These are phyloP conservation scores for Scytalidium sp. DNA, from an alignment of 2,329 filamentous ascomycete species.

Conservation along the genomic window DNA sequence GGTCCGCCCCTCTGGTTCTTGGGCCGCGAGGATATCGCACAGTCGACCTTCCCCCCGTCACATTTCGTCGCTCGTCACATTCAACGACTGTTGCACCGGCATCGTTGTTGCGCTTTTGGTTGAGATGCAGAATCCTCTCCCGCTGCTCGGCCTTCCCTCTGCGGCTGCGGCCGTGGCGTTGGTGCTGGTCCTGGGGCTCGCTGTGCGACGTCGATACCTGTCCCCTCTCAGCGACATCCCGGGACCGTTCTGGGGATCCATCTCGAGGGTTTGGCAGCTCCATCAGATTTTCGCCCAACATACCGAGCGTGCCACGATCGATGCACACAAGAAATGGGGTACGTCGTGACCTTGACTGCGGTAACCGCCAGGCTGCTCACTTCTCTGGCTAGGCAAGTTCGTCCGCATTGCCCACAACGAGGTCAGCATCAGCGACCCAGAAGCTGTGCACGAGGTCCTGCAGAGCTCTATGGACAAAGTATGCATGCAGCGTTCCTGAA, in stretches of 20 bases:
- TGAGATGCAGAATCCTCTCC: too few relatives aligned
- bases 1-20: too few relatives aligned
- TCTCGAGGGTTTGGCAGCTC: conserved; percentile 37
- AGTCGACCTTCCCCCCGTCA: too few relatives aligned
- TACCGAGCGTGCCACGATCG: conserved; percentile 31
- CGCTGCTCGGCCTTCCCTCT: too few relatives aligned
- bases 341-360: conserved; percentile 1
- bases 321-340: conserved; percentile 36
- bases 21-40: too few relatives aligned
- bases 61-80: too few relatives aligned
- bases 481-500: not conserved
- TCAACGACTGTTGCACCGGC: too few relatives aligned
- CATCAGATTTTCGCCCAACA: conserved; percentile 33
- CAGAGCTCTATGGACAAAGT: conserved; percentile 27
- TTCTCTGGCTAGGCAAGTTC: conserved; percentile 28
- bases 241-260: conserved; percentile 37
- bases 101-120: too few relatives aligned
- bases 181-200: too few relatives aligned
- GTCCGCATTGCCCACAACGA: conserved; percentile 41
- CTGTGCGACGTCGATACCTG: conserved; percentile 45
- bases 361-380: not conserved
- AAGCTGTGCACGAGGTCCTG: conserved; percentile 34
- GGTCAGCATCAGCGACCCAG: conserved; percentile 39
- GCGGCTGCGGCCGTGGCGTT: too few relatives aligned
- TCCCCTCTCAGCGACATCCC: conserved; percentile 37